These are phyloP conservation scores for Odontarrhena argentea DNA, from an alignment of 345 rosid species.

Conservation along the genomic window DNA sequence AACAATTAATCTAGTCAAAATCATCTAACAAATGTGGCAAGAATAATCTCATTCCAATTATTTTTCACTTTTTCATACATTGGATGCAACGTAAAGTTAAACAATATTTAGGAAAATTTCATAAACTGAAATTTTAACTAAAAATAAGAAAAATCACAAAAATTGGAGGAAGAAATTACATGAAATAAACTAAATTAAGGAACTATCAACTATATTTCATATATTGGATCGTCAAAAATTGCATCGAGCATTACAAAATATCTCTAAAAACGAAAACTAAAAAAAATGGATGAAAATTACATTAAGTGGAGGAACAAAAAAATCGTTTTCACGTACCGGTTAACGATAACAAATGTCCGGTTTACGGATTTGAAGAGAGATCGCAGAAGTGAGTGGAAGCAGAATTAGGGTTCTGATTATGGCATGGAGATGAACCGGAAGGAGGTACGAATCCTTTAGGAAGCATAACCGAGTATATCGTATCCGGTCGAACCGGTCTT, in stretches of 20 bases:
- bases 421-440: conserved; percentile 41
- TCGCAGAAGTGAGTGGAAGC: conserved; percentile 28
- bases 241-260: conserved; percentile 12
- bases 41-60: too few species aligned
- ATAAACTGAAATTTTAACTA: too few species aligned
- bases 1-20: not conserved
- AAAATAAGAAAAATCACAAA: too few species aligned
- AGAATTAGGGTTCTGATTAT: conserved; percentile 37
- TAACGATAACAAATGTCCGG: not conserved
- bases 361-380: conserved; percentile 34
- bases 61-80: too few species aligned
- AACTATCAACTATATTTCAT: not conserved
- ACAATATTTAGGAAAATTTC: too few species aligned
- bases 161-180: not conserved
- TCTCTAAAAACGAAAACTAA: not conserved
- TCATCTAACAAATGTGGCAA: conserved; percentile 1
- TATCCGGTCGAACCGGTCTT: conserved; percentile 28
- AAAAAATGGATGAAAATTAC: conserved; percentile 9
- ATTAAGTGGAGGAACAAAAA: conserved; percentile 32
- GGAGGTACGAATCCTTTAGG: conserved; percentile 41
- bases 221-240: conserved; percentile 19
- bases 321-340: conserved; percentile 30
- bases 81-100: too few species aligned
- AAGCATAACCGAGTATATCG: conserved; percentile 33
- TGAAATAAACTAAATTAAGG: too few species aligned